A percentile compares a stretch with the other conserved stretches of the same genome.
Conservation (phyloP, 768 basidiomycete species). For the Suillus occidentalis region DNA sequence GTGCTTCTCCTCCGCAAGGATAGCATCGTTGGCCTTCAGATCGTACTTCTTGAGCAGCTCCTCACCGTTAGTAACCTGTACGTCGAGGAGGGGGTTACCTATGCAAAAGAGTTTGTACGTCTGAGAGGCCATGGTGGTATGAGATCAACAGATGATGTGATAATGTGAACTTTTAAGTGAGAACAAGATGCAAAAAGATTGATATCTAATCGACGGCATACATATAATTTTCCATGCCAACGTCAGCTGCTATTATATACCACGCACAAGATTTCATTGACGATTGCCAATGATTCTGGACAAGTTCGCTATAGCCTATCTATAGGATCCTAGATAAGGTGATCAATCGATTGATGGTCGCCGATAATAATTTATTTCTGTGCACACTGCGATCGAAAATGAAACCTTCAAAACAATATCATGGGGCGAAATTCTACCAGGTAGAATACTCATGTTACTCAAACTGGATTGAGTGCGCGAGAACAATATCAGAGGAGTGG, state of each 20-base stretch:
- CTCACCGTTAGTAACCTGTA: conserved; percentile 89
- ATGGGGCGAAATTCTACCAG: background rate
- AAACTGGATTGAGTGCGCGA: background rate
- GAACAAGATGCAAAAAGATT: conserved; percentile 4
- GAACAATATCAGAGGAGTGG: background rate
- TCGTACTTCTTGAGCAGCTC: conserved; percentile 84
- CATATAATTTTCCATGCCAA: conserved; percentile 2
- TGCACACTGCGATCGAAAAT: background rate
- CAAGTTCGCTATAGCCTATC: background rate
- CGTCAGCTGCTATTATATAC: background rate
- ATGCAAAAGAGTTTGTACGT: conserved; percentile 79
- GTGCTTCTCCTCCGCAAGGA: conserved; percentile 90
- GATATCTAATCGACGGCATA: background rate
- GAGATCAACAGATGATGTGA: conserved; percentile 11
- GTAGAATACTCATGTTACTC: background rate
- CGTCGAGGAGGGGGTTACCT: conserved; percentile 95
- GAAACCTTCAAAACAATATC: background rate
- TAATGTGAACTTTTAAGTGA: background rate
- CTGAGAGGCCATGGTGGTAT: conserved; percentile 39
- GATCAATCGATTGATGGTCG: background rate
- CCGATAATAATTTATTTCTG: background rate
- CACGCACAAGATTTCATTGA: background rate
- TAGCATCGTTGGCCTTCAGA: conserved; percentile 93
- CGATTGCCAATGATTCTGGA: background rate
- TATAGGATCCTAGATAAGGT: background rate